Evolutionary conservation across 352 stramenopile species (phyloP), one percentile per base, ranked within the genome.

Genomic region (Globisporangium paddicum): DNA sequence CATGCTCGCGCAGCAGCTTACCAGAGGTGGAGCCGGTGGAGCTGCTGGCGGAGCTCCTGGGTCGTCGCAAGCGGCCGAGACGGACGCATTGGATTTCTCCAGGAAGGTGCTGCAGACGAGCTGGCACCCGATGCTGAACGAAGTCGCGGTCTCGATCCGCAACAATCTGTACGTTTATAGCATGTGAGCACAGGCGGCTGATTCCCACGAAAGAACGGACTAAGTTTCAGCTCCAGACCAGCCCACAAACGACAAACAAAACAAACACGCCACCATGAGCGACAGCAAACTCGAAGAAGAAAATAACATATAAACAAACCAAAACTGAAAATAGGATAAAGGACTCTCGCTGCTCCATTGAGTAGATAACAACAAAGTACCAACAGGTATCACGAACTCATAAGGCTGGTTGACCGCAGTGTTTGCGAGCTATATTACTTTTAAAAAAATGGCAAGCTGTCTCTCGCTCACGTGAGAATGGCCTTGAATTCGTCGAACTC

Each of bases 401-500:
- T n/a, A n/a, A n/a, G n/a, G n/a, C n/a, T n/a, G n/a, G n/a, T n/a
- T n/a, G n/a, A n/a, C n/a, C n/a, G n/a, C n/a, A n/a, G n/a, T n/a
- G n/a, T n/a, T n/a, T n/a, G n/a, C n/a, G n/a, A n/a, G n/a, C n/a
- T n/a, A n/a, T n/a, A n/a, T n/a, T n/a, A n/a, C n/a, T n/a, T n/a
- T n/a, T 32, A 19, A 48, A 23, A 11, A 46, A 46, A 13, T 19
- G 11, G n/a, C 26, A 32, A 5, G n/a, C 13, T 37, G 19, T 35
- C 0, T 13, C 13, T 57, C 1, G 6, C 38, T 80, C 53, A 93
- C 3, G 84, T 93, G 52, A 91, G 66, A 50, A 93, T 93, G 48
- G 89, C 83, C 68, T 97, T 98, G 73, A 98, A 98, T 69, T 98
- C 95, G 50, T 98, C 88, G 66, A 97, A 98, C 61, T 98, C 94